These are phyloP conservation scores for Rhodocollybia butyracea DNA, from an alignment of 768 basidiomycete species.

Conservation along the genomic window DNA sequence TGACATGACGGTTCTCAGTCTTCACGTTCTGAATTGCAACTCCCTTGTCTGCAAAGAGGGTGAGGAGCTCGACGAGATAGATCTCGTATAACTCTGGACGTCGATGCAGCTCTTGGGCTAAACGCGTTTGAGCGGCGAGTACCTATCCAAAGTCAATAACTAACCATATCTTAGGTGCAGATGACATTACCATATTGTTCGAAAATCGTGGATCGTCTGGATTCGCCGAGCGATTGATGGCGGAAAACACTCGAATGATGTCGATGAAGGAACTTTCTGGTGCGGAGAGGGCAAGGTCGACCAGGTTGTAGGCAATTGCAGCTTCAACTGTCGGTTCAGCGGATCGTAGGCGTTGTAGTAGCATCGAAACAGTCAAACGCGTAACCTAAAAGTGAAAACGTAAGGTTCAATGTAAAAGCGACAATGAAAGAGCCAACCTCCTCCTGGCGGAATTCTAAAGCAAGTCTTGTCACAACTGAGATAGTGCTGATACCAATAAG, in stretches of 20 bases:
- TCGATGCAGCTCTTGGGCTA: constrained; percentile 74
- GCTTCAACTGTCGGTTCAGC: constrained; percentile 89
- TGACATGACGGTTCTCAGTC: constrained; percentile 59
- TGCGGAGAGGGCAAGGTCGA: constrained; percentile 81
- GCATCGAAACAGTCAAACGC: constrained; percentile 86
- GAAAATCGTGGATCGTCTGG: constrained; percentile 86
- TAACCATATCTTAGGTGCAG: constrained; percentile 46
- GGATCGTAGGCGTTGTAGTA: constrained; percentile 80
- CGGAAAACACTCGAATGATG: constrained; percentile 79
- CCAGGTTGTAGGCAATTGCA: constrained; percentile 87
- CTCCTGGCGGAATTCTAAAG: constrained; percentile 81
- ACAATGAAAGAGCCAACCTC: constrained; percentile 47
- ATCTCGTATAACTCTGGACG: constrained; percentile 75
- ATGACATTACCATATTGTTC: constrained; percentile 72
- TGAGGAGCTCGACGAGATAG: constrained; percentile 82
- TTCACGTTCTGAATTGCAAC: constrained; percentile 84
- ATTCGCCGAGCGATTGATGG: constrained; percentile 82
- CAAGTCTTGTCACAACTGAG: constrained; percentile 83
- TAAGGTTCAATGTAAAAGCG: background rate
- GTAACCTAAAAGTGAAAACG: constrained; percentile 60
- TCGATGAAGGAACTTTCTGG: constrained; percentile 78
- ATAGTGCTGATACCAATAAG: constrained; percentile 89
- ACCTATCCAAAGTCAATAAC: constrained; percentile 44
- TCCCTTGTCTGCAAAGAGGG: constrained; percentile 87
- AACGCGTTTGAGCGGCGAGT: constrained; percentile 84